phyloP scores from a whole-genome alignment of 2,329 filamentous ascomycete genomes.

The Phaeosphaeriaceae sp. region DNA sequence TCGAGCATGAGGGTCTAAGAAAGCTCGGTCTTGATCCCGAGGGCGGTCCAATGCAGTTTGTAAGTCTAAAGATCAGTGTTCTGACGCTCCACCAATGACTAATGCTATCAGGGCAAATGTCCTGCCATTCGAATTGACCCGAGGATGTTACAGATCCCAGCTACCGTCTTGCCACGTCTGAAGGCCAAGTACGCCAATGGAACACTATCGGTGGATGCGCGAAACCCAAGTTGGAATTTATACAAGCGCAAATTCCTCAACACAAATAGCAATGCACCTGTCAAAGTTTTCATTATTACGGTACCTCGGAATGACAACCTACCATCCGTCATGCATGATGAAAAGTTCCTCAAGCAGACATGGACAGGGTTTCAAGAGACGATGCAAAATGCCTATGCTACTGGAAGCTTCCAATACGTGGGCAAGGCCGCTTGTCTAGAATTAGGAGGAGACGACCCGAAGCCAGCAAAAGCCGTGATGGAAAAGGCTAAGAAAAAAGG shows the following conservation, averaged over 20 bases:
- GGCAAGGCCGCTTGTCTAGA: neutral
- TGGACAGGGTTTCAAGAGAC: neutral
- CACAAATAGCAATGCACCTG: neutral
- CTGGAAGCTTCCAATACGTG: neutral
- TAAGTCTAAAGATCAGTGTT: neutral
- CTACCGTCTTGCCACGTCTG: slow-evolving; percentile 5
- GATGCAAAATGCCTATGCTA: neutral
- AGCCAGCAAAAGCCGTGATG: neutral
- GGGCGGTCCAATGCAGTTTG: neutral
- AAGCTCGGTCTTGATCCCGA: slow-evolving; percentile 12
- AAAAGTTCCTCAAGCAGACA: neutral
- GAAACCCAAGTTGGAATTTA: slow-evolving; percentile 8
- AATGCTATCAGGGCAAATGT: neutral
- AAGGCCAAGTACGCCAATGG: slow-evolving; percentile 5
- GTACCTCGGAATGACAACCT: neutral
- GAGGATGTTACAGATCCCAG: slow-evolving; percentile 11
- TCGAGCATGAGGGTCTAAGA: slow-evolving; percentile 26
- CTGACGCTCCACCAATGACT: neutral
- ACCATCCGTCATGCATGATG: neutral
- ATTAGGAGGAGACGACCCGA: neutral
- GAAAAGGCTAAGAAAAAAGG: neutral
- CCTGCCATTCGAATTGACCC: slow-evolving; percentile 12
- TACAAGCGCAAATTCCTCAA: neutral
- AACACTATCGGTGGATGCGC: neutral
- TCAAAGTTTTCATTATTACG: slow-evolving; percentile 4